Conservation (phyloP, 495 filamentous ascomycete species). For the Podospora fimiseda region DNA sequence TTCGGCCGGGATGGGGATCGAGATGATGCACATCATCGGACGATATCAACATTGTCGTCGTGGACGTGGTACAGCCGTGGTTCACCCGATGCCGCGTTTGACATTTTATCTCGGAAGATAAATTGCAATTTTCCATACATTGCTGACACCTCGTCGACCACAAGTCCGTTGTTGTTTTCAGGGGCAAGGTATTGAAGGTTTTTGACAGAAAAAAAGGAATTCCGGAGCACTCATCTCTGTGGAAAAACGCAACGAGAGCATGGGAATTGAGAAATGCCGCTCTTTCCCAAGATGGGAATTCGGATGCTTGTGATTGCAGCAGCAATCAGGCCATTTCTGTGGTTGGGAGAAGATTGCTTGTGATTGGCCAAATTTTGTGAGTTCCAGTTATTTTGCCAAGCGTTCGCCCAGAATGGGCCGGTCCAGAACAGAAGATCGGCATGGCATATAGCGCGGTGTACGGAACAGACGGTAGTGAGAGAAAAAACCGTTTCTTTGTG, state of each 20-base stretch:
- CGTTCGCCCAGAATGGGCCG: slow-evolving; percentile 9
- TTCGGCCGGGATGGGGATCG: too few species aligned
- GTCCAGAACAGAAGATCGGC: slow-evolving; percentile 20
- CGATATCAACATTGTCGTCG: not conserved
- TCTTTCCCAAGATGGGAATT: slow-evolving; percentile 9
- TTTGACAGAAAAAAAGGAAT: not conserved
- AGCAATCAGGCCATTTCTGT: slow-evolving; percentile 1
- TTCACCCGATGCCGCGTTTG: slow-evolving; percentile 7
- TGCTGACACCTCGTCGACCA: too few species aligned
- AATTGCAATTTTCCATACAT: too few species aligned
- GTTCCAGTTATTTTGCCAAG: not conserved
- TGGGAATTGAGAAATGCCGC: slow-evolving; percentile 11
- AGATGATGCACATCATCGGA: not conserved
- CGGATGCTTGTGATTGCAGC: not conserved
- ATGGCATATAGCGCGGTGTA: not conserved
- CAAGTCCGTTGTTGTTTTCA: too few species aligned
- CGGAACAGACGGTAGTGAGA: not conserved
- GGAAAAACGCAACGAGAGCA: not conserved
- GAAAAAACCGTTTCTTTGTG: not conserved
- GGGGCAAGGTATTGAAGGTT: too few species aligned
- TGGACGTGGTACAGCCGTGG: not conserved
- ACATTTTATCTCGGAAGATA: too few species aligned
- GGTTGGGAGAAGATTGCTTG: not conserved
- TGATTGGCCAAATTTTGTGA: slow-evolving; percentile 1
- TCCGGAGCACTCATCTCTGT: not conserved